Base-by-base conservation (phyloP, 257 asterid species). In the Petunia axillaris region DNA sequence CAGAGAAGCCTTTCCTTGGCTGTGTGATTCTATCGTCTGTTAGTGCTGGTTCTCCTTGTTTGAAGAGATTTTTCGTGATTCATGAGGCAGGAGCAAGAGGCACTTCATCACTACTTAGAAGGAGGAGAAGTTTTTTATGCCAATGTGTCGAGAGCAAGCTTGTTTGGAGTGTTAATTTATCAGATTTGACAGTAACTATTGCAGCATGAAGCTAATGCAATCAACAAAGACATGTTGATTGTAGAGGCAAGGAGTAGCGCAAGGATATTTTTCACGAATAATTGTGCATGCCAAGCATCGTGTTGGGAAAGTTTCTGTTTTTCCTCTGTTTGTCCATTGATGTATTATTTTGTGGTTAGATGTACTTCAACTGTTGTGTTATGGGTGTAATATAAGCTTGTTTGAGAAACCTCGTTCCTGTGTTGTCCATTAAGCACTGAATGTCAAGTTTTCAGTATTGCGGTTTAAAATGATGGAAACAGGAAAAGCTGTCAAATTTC, bases 1-100 rank as follows among this genome's bases (percentile, higher is more conserved):
- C 98, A 91, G 84, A 92, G 89, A 85, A 90, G 97, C 88, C 62
- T 92, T 77, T 85, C 99, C 4, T 82, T 93, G 60, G 62, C 86
- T n/a, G 86, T 78, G 11, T 92, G 86, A 85, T 78, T 63, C 14
- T 63, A 64, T 64, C 15, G 38, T 35, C 46, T 39, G 44, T 36
- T 60, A 11, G 13, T 59, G 80, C 44, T 39, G 67, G 15, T 36
- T 36, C 76, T 44, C 74, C 60, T 40, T 37, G 76, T 25, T 36
- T 65, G 64, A 37, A 8, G 73, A 36, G 46, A 16, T 37, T 36
- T 13, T 2, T 63, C 25, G 46, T 38, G 48, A 9, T 65, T 52
- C 15, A 15, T 52, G 15, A 52, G 11, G 11, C 15, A 52, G 10
- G 57, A 52, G 11, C 57, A 52, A 9, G 57, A 10, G 57, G 57